Conservation (phyloP, 2,329 filamentous ascomycete species). For the Paecilomyces niveus region DNA sequence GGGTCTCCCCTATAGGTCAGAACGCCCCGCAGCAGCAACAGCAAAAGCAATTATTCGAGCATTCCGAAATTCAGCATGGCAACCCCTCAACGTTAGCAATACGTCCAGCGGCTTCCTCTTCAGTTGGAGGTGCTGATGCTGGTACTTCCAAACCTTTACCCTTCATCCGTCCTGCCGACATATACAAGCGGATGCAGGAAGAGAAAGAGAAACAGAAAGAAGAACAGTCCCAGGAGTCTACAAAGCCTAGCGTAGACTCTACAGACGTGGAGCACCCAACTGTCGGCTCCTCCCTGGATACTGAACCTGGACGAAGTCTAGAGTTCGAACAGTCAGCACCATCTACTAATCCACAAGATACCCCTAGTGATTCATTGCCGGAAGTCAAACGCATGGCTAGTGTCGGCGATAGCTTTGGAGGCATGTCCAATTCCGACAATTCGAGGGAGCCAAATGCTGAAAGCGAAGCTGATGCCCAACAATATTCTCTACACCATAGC, state of each 20-base stretch:
- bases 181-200: constrained; percentile 66
- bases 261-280: constrained; percentile 11
- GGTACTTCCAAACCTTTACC: constrained; percentile 48
- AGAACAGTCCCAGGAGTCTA: constrained; percentile 50
- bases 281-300: background rate
- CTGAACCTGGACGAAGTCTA: background rate
- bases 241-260: constrained; percentile 51
- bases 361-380: constrained; percentile 27
- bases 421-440: constrained; percentile 7
- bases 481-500: constrained; percentile 41
- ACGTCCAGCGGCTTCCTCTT: too few species aligned
- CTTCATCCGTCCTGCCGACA: constrained; percentile 67
- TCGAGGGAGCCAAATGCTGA: constrained; percentile 5
- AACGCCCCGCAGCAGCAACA: background rate
- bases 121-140: constrained; percentile 7
- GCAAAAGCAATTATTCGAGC: background rate
- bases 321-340: constrained; percentile 1
- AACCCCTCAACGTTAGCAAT: background rate
- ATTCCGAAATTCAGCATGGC: background rate
- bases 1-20: background rate
- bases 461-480: constrained; percentile 8
- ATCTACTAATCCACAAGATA: constrained; percentile 3
- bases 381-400: constrained; percentile 38
- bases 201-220: constrained; percentile 54
- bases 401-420: constrained; percentile 22